A percentile compares a stretch with the other conserved stretches of the same genome.
Evolutionary conservation across 805 yeast species (phyloP).

Genomic region (Wickerhamomyces chaumierensis): DNA sequence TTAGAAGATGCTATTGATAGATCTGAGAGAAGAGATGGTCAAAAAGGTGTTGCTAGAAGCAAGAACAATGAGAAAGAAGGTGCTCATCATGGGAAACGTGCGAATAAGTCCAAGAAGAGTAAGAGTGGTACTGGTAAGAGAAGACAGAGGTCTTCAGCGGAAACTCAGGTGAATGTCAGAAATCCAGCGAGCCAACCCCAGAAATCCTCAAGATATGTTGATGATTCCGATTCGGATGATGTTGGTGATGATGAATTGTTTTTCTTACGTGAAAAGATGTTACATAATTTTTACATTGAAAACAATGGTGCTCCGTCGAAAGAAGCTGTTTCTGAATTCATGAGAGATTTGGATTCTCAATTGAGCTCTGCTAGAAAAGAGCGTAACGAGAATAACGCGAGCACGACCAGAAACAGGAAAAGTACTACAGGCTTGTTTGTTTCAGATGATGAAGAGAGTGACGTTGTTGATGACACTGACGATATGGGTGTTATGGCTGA

Average conservation of each 20-base stretch:
- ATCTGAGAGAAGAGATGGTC: constrained; percentile 1
- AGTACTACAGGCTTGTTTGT: neutral
- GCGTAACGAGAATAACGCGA: too few relatives aligned
- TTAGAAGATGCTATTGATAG: constrained; percentile 9
- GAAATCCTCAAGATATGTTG: constrained; percentile 43
- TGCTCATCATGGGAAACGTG: constrained; percentile 3
- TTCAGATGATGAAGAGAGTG: neutral
- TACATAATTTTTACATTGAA: constrained; percentile 24
- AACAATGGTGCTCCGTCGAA: constrained; percentile 6
- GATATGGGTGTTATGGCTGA: neutral
- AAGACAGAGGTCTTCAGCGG: neutral
- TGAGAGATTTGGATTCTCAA: neutral
- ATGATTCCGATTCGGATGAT: constrained; percentile 57
- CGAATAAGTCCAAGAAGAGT: constrained; percentile 6
- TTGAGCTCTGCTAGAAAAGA: too few relatives aligned
- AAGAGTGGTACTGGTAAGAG: constrained; percentile 2
- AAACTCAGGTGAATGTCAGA: constrained; percentile 3
- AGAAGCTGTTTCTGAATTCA: neutral
- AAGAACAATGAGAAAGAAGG: constrained; percentile 6
- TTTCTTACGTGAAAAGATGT: constrained; percentile 42
- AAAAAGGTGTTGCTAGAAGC: constrained; percentile 15
- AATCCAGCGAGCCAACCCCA: constrained; percentile 14
- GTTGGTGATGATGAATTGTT: constrained; percentile 41
- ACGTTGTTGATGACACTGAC: neutral
- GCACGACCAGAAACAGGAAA: neutral